Evolutionary conservation across 23 red algal species (phyloP).

Genomic region (Pyropia haitanensis): DNA sequence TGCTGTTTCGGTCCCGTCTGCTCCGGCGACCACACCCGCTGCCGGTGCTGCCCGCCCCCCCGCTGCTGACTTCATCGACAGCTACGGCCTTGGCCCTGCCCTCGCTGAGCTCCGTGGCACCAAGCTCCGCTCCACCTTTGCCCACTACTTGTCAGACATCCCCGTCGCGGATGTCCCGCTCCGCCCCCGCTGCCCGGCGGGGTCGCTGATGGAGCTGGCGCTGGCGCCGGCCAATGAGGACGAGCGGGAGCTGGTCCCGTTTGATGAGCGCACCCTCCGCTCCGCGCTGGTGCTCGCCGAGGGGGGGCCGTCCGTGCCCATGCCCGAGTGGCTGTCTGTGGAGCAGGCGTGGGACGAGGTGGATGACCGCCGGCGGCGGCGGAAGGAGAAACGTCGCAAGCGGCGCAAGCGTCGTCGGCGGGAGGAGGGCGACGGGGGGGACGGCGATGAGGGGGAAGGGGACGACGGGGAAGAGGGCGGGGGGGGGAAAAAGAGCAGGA

Average conservation of each 20-base stretch:
- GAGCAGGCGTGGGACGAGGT: constrained; percentile 50
- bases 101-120: background rate
- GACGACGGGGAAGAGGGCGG: constrained; percentile 29
- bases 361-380: constrained; percentile 16
- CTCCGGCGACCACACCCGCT: no score
- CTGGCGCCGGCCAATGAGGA: constrained; percentile 51
- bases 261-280: constrained; percentile 35
- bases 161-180: constrained; percentile 37
- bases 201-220: constrained; percentile 35
- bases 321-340: constrained; percentile 52
- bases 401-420: constrained; percentile 52
- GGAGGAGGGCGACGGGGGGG: constrained; percentile 26
- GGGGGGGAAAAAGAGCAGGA: constrained; percentile 31
- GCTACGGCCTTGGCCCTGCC: no score
- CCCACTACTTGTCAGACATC: constrained; percentile 39
- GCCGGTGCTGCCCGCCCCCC: no score
- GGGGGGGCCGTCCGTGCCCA: constrained; percentile 9
- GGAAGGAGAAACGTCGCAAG: constrained; percentile 43
- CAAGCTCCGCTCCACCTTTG: constrained; percentile 55
- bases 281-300: constrained; percentile 45
- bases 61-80: no score
- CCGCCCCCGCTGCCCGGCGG: constrained; percentile 54
- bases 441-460: background rate
- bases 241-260: constrained; percentile 23
- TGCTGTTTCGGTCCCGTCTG: no score